phyloP scores from a whole-genome alignment of 2,329 filamentous ascomycete species.

The Penicillium brasilianum region DNA sequence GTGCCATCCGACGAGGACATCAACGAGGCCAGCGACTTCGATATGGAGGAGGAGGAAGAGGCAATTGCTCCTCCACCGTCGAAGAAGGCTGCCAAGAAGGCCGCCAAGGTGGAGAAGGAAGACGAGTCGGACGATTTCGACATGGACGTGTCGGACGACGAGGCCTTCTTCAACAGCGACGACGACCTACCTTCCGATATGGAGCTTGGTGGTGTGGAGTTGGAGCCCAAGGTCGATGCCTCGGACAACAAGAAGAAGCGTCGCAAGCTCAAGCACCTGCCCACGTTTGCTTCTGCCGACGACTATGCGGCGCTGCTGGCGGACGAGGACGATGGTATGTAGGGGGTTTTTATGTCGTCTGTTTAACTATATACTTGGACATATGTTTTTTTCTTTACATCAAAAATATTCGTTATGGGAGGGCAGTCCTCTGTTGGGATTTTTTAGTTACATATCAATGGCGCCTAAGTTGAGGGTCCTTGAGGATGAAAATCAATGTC shows the following conservation, averaged over 20 bases:
- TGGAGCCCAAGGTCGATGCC: constrained; percentile 49
- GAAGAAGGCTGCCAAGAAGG: constrained; percentile 37
- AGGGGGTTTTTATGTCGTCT: constrained; percentile 13
- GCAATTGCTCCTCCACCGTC: constrained; percentile 34
- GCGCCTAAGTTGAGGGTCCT: not conserved
- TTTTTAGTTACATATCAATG: not conserved
- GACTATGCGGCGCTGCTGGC: constrained; percentile 89
- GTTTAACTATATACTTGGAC: constrained; percentile 15
- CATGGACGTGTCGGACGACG: constrained; percentile 53
- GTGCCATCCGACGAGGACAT: constrained; percentile 53
- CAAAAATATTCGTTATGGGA: constrained; percentile 1
- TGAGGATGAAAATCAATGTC: not conserved
- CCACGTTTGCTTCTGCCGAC: constrained; percentile 89
- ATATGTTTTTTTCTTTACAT: constrained; percentile 9
- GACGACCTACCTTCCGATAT: constrained; percentile 60
- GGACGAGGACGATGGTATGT: constrained; percentile 64
- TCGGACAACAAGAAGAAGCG: constrained; percentile 65
- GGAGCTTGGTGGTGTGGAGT: constrained; percentile 51
- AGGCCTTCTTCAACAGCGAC: constrained; percentile 58
- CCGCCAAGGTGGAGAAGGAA: constrained; percentile 38
- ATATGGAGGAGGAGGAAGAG: constrained; percentile 53
- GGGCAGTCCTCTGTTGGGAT: not conserved
- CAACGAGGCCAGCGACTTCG: constrained; percentile 53
- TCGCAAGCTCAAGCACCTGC: constrained; percentile 85
- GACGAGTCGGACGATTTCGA: constrained; percentile 62